A percentile compares a stretch with the other conserved stretches of the same genome.
These are phyloP conservation scores for Hemisphaericaspora subhashii DNA, from an alignment of 1,139 yeast species.

Conservation along the genomic window DNA sequence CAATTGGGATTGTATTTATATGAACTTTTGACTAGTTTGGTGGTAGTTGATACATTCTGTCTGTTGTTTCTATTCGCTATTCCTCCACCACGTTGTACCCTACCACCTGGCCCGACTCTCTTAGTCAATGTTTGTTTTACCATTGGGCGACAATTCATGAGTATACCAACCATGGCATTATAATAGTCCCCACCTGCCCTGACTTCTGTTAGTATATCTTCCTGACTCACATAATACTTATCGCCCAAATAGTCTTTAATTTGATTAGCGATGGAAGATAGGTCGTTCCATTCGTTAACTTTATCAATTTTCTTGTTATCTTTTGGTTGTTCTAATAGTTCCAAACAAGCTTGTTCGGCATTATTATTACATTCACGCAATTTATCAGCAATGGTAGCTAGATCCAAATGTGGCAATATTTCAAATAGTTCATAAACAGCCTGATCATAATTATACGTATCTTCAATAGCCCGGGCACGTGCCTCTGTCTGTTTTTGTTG, in stretches of 20 bases:
- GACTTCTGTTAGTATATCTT: slow-evolving; percentile 12
- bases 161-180: slow-evolving; percentile 29
- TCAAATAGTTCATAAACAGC: slow-evolving; percentile 16
- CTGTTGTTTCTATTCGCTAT: not conserved
- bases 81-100: slow-evolving; percentile 25
- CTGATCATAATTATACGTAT: slow-evolving; percentile 6
- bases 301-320: not conserved
- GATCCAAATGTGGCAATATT: slow-evolving; percentile 23
- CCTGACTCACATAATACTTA: slow-evolving; percentile 4
- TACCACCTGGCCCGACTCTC: slow-evolving; percentile 17
- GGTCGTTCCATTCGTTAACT: slow-evolving; percentile 11
- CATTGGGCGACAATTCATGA: slow-evolving; percentile 19
- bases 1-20: slow-evolving; percentile 17
- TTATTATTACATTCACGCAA: slow-evolving; percentile 20
- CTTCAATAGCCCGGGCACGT: not conserved
- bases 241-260: slow-evolving; percentile 7
- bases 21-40: slow-evolving; percentile 1
- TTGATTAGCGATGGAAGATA: slow-evolving; percentile 1
- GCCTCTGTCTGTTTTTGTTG: not conserved
- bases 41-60: not conserved
- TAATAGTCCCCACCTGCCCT: slow-evolving; percentile 20
- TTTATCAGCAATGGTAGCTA: slow-evolving; percentile 16
- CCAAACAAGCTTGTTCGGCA: slow-evolving; percentile 15
- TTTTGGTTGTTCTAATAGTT: slow-evolving; percentile 9
- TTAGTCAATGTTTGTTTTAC: slow-evolving; percentile 6